These are phyloP conservation scores for Nitzschia palea DNA, from an alignment of 108 stramenopile genomes.

Conservation along the genomic window DNA sequence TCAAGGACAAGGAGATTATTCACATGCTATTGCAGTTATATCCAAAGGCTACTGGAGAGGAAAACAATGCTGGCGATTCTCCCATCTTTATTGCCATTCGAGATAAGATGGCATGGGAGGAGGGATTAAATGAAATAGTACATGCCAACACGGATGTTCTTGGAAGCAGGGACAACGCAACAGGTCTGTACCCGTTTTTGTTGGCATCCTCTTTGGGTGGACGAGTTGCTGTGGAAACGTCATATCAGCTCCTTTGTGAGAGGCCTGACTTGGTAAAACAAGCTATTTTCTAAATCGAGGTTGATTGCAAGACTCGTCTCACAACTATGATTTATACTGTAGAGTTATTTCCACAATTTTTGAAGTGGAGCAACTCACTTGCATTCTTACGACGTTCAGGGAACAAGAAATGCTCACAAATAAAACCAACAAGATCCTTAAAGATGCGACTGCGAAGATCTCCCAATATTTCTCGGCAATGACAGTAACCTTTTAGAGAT, in stretches of 20 bases:
- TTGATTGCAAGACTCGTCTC: too few relatives aligned
- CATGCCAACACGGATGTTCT: slow-evolving; percentile 17
- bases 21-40: slow-evolving; percentile 17
- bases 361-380: too few relatives aligned
- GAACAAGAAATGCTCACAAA: too few relatives aligned
- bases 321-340: too few relatives aligned
- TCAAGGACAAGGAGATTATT: slow-evolving; percentile 37
- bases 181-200: slow-evolving; percentile 41
- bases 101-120: slow-evolving; percentile 35
- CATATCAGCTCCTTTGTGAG: slow-evolving; percentile 27
- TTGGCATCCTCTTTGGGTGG: slow-evolving; percentile 42
- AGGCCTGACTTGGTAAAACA: slow-evolving; percentile 29
- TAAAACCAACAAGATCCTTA: too few relatives aligned
- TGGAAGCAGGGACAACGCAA: slow-evolving; percentile 19
- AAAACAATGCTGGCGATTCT: slow-evolving; percentile 20
- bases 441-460: too few relatives aligned
- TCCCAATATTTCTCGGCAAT: too few relatives aligned
- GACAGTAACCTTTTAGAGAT: too few relatives aligned
- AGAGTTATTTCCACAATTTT: too few relatives aligned
- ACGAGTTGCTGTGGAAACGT: slow-evolving; percentile 32
- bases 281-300: background rate
- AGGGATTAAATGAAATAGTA: slow-evolving; percentile 36
- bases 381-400: too few relatives aligned
- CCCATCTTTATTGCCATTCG: slow-evolving; percentile 46
- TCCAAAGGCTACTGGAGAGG: slow-evolving; percentile 34